A percentile compares a stretch with the other conserved stretches of the same genome.
Conservation (phyloP, 345 rosid species). For the Cardiospermum halicacabum region DNA sequence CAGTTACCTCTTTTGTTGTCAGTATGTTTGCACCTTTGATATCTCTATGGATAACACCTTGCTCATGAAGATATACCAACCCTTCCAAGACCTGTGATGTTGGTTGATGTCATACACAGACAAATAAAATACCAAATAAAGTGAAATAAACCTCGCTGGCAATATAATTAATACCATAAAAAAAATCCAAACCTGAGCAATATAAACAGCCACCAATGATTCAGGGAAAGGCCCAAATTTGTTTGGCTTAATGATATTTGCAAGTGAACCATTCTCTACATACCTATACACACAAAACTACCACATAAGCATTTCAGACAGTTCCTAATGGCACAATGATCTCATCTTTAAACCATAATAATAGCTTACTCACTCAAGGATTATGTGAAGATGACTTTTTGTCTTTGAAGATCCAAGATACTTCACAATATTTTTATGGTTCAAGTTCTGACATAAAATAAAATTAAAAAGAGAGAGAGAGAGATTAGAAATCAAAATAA, state of each 20-base stretch:
- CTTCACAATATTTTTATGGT: slow-evolving; percentile 97
- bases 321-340: background rate
- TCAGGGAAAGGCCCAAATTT: slow-evolving; percentile 99
- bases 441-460: slow-evolving; percentile 98
- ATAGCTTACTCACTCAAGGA: slow-evolving; percentile 79
- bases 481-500: slow-evolving; percentile 10
- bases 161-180: slow-evolving; percentile 23
- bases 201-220: slow-evolving; percentile 90
- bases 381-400: slow-evolving; percentile 88
- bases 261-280: slow-evolving; percentile 99
- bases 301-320: slow-evolving; percentile 11
- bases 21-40: slow-evolving; percentile 99
- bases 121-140: no score
- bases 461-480: no score
- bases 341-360: background rate
- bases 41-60: slow-evolving; percentile 99
- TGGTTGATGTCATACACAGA: slow-evolving; percentile 17
- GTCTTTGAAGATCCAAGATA: slow-evolving; percentile 97
- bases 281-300: slow-evolving; percentile 49
- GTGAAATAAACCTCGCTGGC: slow-evolving; percentile 9
- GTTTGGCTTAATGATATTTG: slow-evolving; percentile 96
- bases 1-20: slow-evolving; percentile 94
- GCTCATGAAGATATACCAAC: slow-evolving; percentile 92
- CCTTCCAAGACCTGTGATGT: slow-evolving; percentile 87
- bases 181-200: slow-evolving; percentile 99